Evolutionary conservation across 768 basidiomycete genomes (phyloP).

Genomic region (Pulveroboletus frians): DNA sequence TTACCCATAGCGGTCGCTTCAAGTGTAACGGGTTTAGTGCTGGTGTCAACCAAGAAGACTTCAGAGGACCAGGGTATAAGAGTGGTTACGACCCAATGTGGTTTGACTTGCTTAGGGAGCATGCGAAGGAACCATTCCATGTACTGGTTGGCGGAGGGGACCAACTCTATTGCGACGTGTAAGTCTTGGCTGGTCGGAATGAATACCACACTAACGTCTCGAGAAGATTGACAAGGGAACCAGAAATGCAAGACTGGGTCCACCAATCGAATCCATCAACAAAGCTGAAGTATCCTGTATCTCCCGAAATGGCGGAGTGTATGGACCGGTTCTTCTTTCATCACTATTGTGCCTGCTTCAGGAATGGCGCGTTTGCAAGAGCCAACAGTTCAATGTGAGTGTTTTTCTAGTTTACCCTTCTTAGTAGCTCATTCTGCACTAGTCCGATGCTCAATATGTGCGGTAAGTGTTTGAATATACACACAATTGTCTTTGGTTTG

Average conservation of each 20-base stretch:
- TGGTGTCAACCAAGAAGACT: conserved; percentile 86
- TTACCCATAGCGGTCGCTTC: neutral
- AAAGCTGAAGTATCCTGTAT: conserved; percentile 57
- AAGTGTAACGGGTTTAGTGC: conserved; percentile 87
- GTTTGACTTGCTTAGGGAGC: conserved; percentile 85
- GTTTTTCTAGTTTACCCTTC: neutral
- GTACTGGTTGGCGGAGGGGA: conserved; percentile 92
- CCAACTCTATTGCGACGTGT: conserved; percentile 85
- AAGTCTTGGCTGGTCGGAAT: conserved; percentile 18
- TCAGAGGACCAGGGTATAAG: conserved; percentile 73
- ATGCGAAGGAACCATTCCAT: conserved; percentile 78
- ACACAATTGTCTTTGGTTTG: neutral
- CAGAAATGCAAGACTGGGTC: conserved; percentile 86
- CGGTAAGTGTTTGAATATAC: conserved; percentile 39
- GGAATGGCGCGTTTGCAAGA: conserved; percentile 83
- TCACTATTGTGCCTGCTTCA: conserved; percentile 84
- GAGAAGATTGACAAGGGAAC: conserved; percentile 72
- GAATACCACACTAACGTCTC: neutral
- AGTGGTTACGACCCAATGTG: conserved; percentile 89
- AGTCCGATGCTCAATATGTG: conserved; percentile 88
- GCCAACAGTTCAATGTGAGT: conserved; percentile 87
- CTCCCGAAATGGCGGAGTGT: conserved; percentile 64
- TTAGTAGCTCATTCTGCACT: conserved; percentile 3
- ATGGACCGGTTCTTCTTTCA: conserved; percentile 89
- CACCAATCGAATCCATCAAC: conserved; percentile 48